These are phyloP conservation scores for Leersia perrieri DNA, from an alignment of 176 grass and related monocot genomes.

Conservation along the genomic window DNA sequence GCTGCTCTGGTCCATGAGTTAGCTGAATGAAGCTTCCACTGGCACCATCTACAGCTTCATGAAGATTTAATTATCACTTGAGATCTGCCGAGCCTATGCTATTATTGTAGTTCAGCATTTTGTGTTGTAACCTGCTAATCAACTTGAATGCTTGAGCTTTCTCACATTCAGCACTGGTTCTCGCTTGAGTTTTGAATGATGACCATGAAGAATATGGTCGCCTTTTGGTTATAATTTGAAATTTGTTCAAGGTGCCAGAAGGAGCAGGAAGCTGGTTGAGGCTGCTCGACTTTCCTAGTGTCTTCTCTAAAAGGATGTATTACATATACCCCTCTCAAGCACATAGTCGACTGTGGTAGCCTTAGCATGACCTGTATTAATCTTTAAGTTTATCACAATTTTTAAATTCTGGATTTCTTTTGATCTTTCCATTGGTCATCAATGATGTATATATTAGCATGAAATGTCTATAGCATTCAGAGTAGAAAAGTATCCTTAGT, in stretches of 20 bases:
- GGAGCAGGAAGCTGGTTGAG: not conserved
- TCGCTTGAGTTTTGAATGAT: not conserved
- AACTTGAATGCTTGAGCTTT: not conserved
- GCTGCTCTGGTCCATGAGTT: not conserved
- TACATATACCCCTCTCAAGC: not conserved
- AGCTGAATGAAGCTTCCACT: not conserved
- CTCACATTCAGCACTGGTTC: not conserved
- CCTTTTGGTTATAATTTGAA: conserved; percentile 7
- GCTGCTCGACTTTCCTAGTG: not conserved
- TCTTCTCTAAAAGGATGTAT: not conserved
- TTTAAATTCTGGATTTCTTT: not conserved
- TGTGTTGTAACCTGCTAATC: conserved; percentile 10
- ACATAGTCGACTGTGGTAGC: not conserved
- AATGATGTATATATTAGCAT: not conserved
- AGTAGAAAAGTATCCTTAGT: not conserved
- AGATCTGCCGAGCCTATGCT: not conserved
- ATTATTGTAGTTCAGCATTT: conserved; percentile 8
- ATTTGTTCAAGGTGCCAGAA: not conserved
- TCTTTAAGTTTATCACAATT: not conserved
- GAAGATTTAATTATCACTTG: conserved; percentile 21
- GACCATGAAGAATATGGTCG: not conserved
- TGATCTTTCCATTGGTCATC: not conserved
- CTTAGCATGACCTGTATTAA: not conserved
- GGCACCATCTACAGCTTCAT: not conserved
- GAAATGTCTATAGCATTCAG: not conserved